Base-by-base conservation (phyloP, 345 rosid species). In the Iberis pinnata region DNA sequence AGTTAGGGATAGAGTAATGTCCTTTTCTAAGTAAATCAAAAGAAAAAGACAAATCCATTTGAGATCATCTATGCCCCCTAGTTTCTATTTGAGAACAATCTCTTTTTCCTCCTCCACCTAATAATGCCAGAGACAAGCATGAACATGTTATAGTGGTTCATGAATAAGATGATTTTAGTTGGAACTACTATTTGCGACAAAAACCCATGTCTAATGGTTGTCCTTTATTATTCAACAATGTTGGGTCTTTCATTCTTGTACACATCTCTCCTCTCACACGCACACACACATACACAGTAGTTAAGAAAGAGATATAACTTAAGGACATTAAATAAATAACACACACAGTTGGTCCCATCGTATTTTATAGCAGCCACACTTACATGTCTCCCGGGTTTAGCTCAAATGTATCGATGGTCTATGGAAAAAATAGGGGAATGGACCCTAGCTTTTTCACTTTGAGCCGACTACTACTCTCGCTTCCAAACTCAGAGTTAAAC, bases 111-210 rank as follows among this genome's bases (percentile, higher is more conserved):
- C 26, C 15, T 40, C 50, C 57, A 64, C 61, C 63, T 64, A 56
- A 64, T 64, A 64, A 64, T 64, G 37, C 44, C 38, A 48, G 43
- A 55, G 37, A 55, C 62, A 64, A 64, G 69, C 63, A 64, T 56
- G 63, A 56, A 49, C 56, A 20, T 37, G 57, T 41, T 41, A 42
- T 56, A 56, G 58, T 64, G 63, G 52, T 49, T 64, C 62, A 64
- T 64, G 57, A 48, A 64, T 48, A 33, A 48, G 33, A 64, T 27
- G 50, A 40, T 47, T 47, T 56, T 10, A 24, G 41, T 49, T 56
- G 63, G 56, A 56, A 14, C 51, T 40, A 56, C 63, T 64, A 56
- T 56, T 64, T 64, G 19, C 31, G 57, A 49, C 63, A 47, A 41
- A 54, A 48, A 22, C 38, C 33, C 31, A 64, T 64, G 69, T 56